Percentiles rank a stretch among this genome's conserved stretches.
Conservation (phyloP, 345 rosid genomes). For the Eucalyptus pauciflora region DNA sequence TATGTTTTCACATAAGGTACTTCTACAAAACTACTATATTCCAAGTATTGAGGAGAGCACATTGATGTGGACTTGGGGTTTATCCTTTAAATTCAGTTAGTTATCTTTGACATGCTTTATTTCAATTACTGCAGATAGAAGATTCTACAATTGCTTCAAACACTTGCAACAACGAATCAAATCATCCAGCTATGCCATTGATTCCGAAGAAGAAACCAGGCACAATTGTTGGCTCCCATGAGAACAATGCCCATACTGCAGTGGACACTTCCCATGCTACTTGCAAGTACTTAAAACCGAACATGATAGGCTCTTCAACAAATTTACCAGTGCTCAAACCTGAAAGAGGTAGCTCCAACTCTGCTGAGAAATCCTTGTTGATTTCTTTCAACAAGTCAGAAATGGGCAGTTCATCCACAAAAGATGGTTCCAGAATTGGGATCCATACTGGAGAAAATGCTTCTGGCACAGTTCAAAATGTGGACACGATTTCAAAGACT, state of each 20-base stretch:
- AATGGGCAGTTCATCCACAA: neutral
- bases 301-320: neutral
- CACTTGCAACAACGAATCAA: conserved; percentile 1
- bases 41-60: neutral
- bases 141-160: conserved; percentile 5
- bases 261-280: neutral
- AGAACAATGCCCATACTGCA: neutral
- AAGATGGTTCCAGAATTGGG: neutral
- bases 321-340: neutral
- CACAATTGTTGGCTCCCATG: neutral
- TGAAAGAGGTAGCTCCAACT: neutral
- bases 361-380: neutral
- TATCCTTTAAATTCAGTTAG: neutral
- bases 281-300: neutral
- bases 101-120: neutral
- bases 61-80: neutral
- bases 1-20: conserved; percentile 87
- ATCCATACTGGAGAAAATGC: neutral
- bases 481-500: neutral
- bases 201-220: conserved; percentile 10
- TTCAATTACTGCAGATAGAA: conserved; percentile 21
- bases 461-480: neutral
- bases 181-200: conserved; percentile 4
- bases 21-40: neutral
- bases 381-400: neutral